Evolutionary conservation across 208 protist species (phyloP), one percentile per base, ranked within the genome.

Genomic region (Blastocrithidia nonstop): DNA sequence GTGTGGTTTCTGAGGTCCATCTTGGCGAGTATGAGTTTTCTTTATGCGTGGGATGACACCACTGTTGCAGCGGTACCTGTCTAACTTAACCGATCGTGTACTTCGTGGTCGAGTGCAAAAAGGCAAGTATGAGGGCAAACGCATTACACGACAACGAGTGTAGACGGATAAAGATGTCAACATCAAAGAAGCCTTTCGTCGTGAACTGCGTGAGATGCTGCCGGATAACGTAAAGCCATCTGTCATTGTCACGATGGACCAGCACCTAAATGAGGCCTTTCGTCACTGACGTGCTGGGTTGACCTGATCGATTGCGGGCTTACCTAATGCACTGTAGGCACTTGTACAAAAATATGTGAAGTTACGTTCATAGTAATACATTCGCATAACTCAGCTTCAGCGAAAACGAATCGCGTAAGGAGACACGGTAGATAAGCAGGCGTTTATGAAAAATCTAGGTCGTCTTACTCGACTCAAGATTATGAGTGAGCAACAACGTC

Each of bases 171-270:
- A 98, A 67, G 98, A 99, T 66, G 73, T 99, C 9, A 98, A 99
- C 71, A 91, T 99, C 39, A 88, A 99, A 50, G 95, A 97, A 22
- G 82, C 96, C 1, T 97, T 99, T 37, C 96, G 99, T 57, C 93
- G 98, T 48, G 98, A 99, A 66, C 97, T 99, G 50, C 69, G 97
- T 0, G 99, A 99, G 77, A 99, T 99, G 94, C 99, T 99, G 80
- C 98, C 98, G 9, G 97, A 99, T 52, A 96, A 97, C 60, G 86
- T 99, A 35, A 95, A 96, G 46, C 61, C 75, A 17, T 97, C 95
- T 57, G 69, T 82, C 44, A 99, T 97, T 47, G 76, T 95, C 35
- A 95, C 88, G 6, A 99, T 99, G 65, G 75, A 99, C 32, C 96
- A 99, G 73, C 98, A 99, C 73, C 84, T 99, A 38, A 93, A 85